Evolutionary conservation across 1,284 basidiomycete genomes (phyloP).

Genomic region (Bondarzewia mesenterica): DNA sequence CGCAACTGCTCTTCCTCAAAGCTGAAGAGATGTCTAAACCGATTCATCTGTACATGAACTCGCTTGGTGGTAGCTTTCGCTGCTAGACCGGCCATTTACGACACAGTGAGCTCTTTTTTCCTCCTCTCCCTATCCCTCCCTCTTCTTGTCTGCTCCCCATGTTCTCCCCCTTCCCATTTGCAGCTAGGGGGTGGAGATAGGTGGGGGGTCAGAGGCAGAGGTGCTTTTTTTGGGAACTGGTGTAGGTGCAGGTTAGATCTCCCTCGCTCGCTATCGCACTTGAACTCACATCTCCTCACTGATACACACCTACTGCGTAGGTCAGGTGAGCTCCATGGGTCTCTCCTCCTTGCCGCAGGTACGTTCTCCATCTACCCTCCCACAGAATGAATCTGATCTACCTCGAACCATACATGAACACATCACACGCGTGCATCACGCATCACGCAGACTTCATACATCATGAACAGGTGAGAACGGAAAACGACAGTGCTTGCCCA

Average conservation of each 20-base stretch:
- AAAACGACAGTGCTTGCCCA: slow-evolving; percentile 82
- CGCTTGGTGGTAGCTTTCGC: slow-evolving; percentile 91
- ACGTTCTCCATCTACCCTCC: slow-evolving; percentile 13
- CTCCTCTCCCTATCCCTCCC: not conserved
- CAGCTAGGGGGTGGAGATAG: too few relatives aligned
- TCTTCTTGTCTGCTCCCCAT: not conserved
- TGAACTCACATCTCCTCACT: slow-evolving; percentile 77
- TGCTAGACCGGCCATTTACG: slow-evolving; percentile 90
- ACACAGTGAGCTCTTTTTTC: slow-evolving; percentile 58
- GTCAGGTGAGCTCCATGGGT: slow-evolving; percentile 94
- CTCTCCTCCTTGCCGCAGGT: slow-evolving; percentile 80
- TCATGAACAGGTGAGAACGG: slow-evolving; percentile 59
- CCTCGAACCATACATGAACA: too few relatives aligned
- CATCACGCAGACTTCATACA: not conserved
- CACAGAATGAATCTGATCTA: too few relatives aligned
- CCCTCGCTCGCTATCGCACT: not conserved
- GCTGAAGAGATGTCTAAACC: slow-evolving; percentile 89
- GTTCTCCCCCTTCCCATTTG: not conserved
- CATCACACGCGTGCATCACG: not conserved
- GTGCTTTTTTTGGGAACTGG: slow-evolving; percentile 6
- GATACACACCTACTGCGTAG: slow-evolving; percentile 91
- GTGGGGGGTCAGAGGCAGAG: too few relatives aligned
- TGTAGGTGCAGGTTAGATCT: slow-evolving; percentile 63
- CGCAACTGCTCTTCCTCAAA: slow-evolving; percentile 88
- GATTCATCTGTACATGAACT: slow-evolving; percentile 92